Conservation (phyloP, 2,329 filamentous ascomycete species). For the Penicillium sp. region DNA sequence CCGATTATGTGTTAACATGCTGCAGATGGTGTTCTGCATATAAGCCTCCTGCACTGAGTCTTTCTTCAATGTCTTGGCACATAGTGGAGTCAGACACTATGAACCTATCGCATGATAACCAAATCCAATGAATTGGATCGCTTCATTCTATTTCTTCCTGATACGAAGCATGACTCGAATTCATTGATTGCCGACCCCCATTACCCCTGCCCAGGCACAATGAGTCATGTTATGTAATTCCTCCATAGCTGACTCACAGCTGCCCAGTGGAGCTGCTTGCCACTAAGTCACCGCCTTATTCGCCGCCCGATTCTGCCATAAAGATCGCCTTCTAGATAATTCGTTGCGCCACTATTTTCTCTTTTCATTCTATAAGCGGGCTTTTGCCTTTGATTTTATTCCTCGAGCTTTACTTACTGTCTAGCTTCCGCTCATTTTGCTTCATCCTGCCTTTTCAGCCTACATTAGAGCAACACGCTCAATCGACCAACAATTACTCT, state of each 20-base stretch:
- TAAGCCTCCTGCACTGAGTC: background rate
- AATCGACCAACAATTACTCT: background rate
- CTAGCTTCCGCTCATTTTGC: background rate
- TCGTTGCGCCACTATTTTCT: constrained; percentile 7
- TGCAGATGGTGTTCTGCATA: background rate
- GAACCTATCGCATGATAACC: background rate
- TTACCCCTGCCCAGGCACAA: background rate
- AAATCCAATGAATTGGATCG: too few species aligned
- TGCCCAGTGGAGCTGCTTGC: background rate
- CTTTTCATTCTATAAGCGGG: background rate
- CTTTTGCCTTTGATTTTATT: background rate
- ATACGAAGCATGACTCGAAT: background rate
- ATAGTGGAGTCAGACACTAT: background rate
- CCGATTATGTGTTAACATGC: background rate
- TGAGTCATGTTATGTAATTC: constrained; percentile 8
- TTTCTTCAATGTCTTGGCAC: background rate
- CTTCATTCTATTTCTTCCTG: background rate
- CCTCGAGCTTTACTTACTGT: background rate
- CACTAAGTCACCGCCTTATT: constrained; percentile 10
- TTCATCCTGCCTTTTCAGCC: background rate
- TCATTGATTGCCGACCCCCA: constrained; percentile 8
- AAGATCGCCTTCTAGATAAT: constrained; percentile 11
- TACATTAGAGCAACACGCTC: background rate
- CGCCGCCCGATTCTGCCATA: constrained; percentile 18
- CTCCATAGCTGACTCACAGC: constrained; percentile 1